phyloP scores from a whole-genome alignment of 2,329 filamentous ascomycete genomes.

The Colletotrichum siamense region DNA sequence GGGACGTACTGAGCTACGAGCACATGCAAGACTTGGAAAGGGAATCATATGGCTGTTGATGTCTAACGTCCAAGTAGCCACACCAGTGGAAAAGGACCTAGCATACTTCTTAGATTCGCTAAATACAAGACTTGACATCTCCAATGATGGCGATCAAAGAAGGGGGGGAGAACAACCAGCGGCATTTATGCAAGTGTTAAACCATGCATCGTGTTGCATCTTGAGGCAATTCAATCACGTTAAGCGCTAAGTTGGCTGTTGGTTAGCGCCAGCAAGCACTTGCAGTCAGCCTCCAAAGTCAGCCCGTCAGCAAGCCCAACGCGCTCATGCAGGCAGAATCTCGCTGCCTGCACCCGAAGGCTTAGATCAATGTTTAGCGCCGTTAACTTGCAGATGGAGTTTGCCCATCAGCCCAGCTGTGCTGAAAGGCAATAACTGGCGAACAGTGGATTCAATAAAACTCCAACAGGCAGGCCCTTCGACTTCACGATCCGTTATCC shows the following conservation, averaged over 20 bases:
- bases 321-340: not conserved
- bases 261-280: not conserved
- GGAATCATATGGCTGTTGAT: not conserved
- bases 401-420: not conserved
- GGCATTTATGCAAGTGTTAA: not conserved
- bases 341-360: not conserved
- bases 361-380: not conserved
- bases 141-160: not conserved
- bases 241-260: not conserved
- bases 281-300: not conserved
- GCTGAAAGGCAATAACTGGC: not conserved
- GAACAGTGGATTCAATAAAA: not conserved
- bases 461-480: not conserved
- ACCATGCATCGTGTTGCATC: not conserved
- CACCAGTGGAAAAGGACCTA: not conserved
- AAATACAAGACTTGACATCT: not conserved
- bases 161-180: too few relatives aligned
- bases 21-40: not conserved
- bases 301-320: not conserved
- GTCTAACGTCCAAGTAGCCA: not conserved
- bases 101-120: not conserved
- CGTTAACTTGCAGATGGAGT: not conserved
- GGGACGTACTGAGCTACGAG: not conserved
- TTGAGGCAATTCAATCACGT: not conserved
- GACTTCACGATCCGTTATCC: not conserved